Percentiles rank a stretch among this genome's conserved stretches.
Evolutionary conservation across 1,284 basidiomycete species (phyloP).

Genomic region (Golubevia pallescens): DNA sequence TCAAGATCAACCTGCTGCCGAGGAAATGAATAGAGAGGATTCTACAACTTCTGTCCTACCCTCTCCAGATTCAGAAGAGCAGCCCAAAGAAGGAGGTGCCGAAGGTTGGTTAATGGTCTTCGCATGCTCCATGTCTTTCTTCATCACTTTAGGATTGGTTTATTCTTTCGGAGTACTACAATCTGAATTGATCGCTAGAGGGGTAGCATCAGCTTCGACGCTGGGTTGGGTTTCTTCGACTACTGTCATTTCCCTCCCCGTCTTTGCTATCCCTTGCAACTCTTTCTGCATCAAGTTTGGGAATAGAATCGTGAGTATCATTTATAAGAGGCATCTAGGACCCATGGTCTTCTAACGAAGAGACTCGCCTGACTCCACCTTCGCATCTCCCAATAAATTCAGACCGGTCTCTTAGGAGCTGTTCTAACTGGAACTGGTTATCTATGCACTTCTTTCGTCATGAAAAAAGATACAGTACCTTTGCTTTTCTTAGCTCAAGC

Average conservation of each 20-base stretch:
- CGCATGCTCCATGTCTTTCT: conserved; percentile 21
- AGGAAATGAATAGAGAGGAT: too few relatives aligned
- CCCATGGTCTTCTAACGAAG: too few relatives aligned
- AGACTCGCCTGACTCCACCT: too few relatives aligned
- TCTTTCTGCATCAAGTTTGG: conserved; percentile 21
- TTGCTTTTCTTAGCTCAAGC: conserved; percentile 18
- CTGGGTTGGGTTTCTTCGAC: conserved; percentile 36
- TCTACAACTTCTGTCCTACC: too few relatives aligned
- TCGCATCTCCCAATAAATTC: too few relatives aligned
- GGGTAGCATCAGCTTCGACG: conserved; percentile 22
- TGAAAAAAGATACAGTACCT: conserved; percentile 13
- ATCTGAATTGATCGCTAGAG: conserved; percentile 21
- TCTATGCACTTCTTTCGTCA: conserved; percentile 20
- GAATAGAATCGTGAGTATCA: conserved; percentile 18
- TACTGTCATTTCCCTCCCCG: conserved; percentile 22
- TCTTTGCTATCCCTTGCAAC: conserved; percentile 30
- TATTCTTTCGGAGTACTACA: conserved; percentile 37
- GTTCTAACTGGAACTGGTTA: conserved; percentile 27
- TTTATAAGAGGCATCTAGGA: too few relatives aligned
- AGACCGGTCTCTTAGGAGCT: conserved; percentile 17
- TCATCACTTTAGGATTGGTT: conserved; percentile 31
- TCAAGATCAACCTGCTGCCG: too few relatives aligned
- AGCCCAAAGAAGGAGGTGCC: conserved; percentile 13
- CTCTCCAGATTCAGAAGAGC: too few relatives aligned
- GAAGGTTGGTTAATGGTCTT: conserved; percentile 9